Percentiles rank a stretch among this genome's conserved stretches.
These are phyloP conservation scores for Phytophthora vignae DNA, from an alignment of 352 stramenopile species.

Conservation along the genomic window DNA sequence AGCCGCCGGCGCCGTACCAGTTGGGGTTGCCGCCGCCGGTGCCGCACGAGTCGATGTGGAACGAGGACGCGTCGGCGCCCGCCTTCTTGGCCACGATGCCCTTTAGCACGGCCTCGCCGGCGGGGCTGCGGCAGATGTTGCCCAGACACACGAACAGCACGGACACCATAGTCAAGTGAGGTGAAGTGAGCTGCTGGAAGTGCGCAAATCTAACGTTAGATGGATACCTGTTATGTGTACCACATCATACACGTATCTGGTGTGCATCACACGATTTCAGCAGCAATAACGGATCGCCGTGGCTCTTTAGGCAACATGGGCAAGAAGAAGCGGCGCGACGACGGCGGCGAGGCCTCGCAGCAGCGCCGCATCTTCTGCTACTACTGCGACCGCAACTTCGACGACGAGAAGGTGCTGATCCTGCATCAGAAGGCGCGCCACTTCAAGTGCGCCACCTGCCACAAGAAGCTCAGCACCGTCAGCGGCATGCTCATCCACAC, in stretches of 20 bases:
- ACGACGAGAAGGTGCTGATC: conserved; percentile 93
- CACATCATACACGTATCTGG: not conserved
- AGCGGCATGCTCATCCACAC: conserved; percentile 91
- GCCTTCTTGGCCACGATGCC: conserved; percentile 61
- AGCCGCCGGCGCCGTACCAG: conserved; percentile 83
- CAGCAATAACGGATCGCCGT: conserved; percentile 23
- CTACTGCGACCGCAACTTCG: conserved; percentile 93
- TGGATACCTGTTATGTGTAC: not conserved
- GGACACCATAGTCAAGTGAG: conserved; percentile 51
- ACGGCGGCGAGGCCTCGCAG: conserved; percentile 48
- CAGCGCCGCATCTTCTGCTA: conserved; percentile 90
- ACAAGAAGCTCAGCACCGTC: conserved; percentile 93
- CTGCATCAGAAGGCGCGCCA: conserved; percentile 94
- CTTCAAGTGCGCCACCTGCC: conserved; percentile 92
- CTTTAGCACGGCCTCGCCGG: conserved; percentile 87
- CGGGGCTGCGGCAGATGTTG: conserved; percentile 90
- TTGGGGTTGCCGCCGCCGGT: conserved; percentile 82
- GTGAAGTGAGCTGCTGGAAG: conserved; percentile 32
- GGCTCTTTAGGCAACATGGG: conserved; percentile 49
- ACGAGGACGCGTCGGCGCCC: conserved; percentile 32
- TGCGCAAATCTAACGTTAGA: conserved; percentile 6
- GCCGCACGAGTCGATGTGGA: conserved; percentile 86
- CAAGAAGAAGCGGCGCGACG: conserved; percentile 87
- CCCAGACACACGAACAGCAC: conserved; percentile 92
- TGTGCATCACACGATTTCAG: conserved; percentile 7